Evolutionary conservation across 1,284 basidiomycete species (phyloP).

Genomic region (Ceratobasidium sp.): DNA sequence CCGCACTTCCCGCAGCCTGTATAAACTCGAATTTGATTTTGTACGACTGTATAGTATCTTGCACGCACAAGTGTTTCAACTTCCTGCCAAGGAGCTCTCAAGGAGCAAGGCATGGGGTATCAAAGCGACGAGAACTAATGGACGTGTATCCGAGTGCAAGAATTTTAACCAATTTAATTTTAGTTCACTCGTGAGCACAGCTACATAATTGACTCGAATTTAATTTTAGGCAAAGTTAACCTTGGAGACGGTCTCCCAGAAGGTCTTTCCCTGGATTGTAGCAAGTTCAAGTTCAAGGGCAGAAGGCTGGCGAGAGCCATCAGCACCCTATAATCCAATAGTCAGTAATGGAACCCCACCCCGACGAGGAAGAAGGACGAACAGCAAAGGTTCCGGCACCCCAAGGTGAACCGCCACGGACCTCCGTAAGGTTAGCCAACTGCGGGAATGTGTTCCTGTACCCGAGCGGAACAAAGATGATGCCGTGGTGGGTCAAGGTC

Average conservation of each 20-base stretch:
- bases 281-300: constrained; percentile 76
- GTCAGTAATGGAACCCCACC: background rate
- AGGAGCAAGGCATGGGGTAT: background rate
- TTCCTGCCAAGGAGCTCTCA: too few relatives aligned
- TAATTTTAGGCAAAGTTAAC: constrained; percentile 52
- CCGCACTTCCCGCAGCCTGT: too few relatives aligned
- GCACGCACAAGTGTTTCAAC: too few relatives aligned
- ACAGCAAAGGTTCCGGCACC: constrained; percentile 68
- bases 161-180: constrained; percentile 1
- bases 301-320: constrained; percentile 74
- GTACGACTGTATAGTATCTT: too few relatives aligned
- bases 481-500: constrained; percentile 84
- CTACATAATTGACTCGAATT: background rate
- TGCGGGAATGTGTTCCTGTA: constrained; percentile 73
- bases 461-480: constrained; percentile 84
- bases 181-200: background rate
- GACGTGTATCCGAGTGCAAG: background rate
- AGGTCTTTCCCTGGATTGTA: constrained; percentile 72
- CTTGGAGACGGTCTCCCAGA: constrained; percentile 67
- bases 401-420: constrained; percentile 85
- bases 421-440: constrained; percentile 71
- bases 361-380: constrained; percentile 55
- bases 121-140: background rate
- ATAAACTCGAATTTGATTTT: too few relatives aligned
- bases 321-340: constrained; percentile 55